Evolutionary conservation across 202 grass and related monocot species (phyloP).

Genomic region (Zoysia matrella): DNA sequence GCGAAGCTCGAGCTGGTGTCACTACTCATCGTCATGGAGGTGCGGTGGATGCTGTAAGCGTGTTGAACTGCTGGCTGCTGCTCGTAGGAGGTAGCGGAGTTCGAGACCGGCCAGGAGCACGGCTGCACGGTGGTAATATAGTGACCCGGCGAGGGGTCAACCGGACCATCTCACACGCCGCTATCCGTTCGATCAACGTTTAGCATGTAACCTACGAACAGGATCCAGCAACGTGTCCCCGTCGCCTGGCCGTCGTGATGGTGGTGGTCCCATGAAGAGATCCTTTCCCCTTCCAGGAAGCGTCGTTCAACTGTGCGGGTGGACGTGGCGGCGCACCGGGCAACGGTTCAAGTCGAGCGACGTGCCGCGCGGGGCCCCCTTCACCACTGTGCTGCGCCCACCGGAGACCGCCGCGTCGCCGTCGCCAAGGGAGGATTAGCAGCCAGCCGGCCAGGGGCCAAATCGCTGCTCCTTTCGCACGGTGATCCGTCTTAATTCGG

Average conservation of each 20-base stretch:
- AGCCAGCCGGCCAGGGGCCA: neutral
- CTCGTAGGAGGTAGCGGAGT: neutral
- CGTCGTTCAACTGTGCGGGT: constrained; percentile 22
- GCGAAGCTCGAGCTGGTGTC: constrained; percentile 57
- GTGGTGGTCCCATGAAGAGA: neutral
- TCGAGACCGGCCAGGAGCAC: neutral
- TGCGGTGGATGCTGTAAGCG: neutral
- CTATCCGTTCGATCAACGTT: neutral
- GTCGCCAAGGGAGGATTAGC: neutral
- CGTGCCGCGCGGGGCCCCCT: neutral
- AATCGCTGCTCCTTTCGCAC: neutral
- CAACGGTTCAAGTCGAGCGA: no score
- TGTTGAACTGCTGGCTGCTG: neutral
- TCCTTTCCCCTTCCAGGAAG: constrained; percentile 36
- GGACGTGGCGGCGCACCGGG: neutral
- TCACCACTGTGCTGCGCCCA: neutral
- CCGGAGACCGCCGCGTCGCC: neutral
- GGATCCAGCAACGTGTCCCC: neutral
- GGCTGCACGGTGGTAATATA: constrained; percentile 31
- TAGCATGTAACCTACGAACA: neutral
- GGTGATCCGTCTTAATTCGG: neutral
- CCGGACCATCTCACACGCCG: neutral
- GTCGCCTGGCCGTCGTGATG: neutral
- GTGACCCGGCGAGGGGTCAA: neutral
- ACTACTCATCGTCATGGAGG: constrained; percentile 50